Conservation (phyloP, 305 asterid species). For the Rubia balearica region DNA sequence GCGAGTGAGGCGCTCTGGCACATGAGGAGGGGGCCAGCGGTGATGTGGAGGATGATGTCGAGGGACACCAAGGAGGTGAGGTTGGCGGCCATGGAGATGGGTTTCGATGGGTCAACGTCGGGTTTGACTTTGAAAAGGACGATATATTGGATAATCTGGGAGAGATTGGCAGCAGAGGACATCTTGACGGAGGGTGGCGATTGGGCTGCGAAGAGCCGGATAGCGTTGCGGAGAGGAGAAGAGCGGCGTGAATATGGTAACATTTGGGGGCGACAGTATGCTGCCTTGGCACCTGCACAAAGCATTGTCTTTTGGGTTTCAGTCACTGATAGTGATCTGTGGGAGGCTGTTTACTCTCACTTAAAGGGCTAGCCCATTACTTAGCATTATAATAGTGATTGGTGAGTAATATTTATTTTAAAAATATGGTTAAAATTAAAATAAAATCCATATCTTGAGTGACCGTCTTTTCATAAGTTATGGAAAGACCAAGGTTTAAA, state of each 20-base stretch:
- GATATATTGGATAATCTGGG: slow-evolving; percentile 65
- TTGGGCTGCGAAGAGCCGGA: slow-evolving; percentile 16
- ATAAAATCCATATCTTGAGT: too few species aligned
- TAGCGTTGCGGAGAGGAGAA: slow-evolving; percentile 23
- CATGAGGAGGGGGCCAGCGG: slow-evolving; percentile 57
- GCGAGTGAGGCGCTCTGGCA: slow-evolving; percentile 49
- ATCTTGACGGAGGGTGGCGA: slow-evolving; percentile 27
- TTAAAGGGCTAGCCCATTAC: background rate
- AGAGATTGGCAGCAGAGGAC: slow-evolving; percentile 37
- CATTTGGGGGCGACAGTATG: slow-evolving; percentile 11
- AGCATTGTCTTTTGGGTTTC: slow-evolving; percentile 8
- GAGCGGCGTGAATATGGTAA: slow-evolving; percentile 16
- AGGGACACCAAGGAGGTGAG: slow-evolving; percentile 65
- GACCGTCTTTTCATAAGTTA: too few species aligned
- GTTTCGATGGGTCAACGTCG: slow-evolving; percentile 43
- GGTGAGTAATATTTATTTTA: too few species aligned
- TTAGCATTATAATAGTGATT: background rate
- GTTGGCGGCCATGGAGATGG: slow-evolving; percentile 58
- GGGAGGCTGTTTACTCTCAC: background rate
- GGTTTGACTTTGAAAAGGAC: slow-evolving; percentile 76
- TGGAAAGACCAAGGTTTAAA: too few species aligned
- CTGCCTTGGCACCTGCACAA: slow-evolving; percentile 10
- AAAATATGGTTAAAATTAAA: too few species aligned
- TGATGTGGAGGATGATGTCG: slow-evolving; percentile 54
- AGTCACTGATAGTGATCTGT: background rate